Evolutionary conservation across 106 monocot species (phyloP), one percentile per base, ranked within the genome.

Genomic region (Platanthera guangdongensis): DNA sequence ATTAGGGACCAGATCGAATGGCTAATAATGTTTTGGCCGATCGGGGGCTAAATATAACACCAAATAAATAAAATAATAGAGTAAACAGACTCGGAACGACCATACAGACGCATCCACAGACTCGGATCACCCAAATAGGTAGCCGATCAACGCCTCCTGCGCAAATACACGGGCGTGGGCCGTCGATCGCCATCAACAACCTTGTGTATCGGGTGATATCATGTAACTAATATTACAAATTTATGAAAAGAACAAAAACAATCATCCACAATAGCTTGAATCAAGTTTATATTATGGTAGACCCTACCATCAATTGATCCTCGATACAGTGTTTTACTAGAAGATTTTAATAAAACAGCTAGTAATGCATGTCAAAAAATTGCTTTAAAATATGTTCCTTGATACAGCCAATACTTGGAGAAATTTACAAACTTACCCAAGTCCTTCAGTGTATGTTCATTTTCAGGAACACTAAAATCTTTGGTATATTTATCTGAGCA

Each of bases 361-460:
- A 75, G 13, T 54, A 75, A 57, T 15, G 30, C 10, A 52, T 28
- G 32, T 32, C 30, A 65, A 12, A 65, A 70, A 70, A 70, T 1
- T 70, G 47, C 15, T 70, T 25, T 39, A 67, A 8, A 32, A 67
- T 2, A 59, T 53, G 11, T 59, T 59, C 15, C 59, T 65, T 65
- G 32, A 32, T 32, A 22, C 22, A 39, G 39, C 62, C 47, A 21
- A 50, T 51, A 8, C 4, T 21, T 72, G 0, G 51, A 50, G 11
- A 2, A 21, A 22, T 72, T 50, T 72, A 46, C 4, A 60, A 74
- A 39, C 82, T 82, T 83, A 92, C 92, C 92, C 57, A 87, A 76
- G 59, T 92, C 83, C 77, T 77, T 49, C 52, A 89, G 54, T 10
- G 39, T 52, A 7, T 64, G 19, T 65, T 72, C 68, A 46, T 75